Evolutionary conservation across 2,329 filamentous ascomycete species (phyloP), one percentile per base, ranked within the genome.

Genomic region (Pezicula carpinea): DNA sequence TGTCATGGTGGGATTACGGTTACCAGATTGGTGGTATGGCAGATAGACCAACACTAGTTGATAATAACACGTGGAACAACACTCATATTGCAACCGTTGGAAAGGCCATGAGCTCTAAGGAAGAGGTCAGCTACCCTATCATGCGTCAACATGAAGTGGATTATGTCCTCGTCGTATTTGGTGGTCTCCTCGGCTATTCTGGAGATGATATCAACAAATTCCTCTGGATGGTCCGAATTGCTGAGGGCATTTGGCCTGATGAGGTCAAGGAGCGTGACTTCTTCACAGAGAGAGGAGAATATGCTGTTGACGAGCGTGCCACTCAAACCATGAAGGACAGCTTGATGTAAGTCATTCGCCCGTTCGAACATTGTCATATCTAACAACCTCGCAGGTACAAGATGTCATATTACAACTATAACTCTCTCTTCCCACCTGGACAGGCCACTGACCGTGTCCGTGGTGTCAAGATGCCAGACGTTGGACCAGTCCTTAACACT

Each of bases 1-100:
- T 97, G 92, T 93, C 91, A 1, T 99, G 93, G 93, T 99, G 93
- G 93, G 93, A 99, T 67, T 99, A 99, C 63, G 93, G 93, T 56
- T 99, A 99, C 74, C 93, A 99, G 72, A 99, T 99, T 68, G 93
- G 93, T 72, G 93, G 93, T 57, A 99, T 99, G 93, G 93, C 93
- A 42, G 93, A 99, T 68, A 82, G 93, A 46, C 93, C 93, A 29
- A 99, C 93, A 1, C 77, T 99, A 29, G 93, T 99, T 29, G 93
- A 99, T 75, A 99, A 99, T 77, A 99, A 99, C 74, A 99, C 93
- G 2, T 99, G 93, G 93, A 99, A 99, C 77, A 99, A 99, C 75
- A 99, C 93, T 6, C 93, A 99, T 68, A 99, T 99, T 70, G 93
- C 93, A 44, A 99, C 93, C 13, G 93, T 99, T 49, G 93, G 93